phyloP scores from a whole-genome alignment of 768 basidiomycete species.

The Kwoniella mangroviensis region DNA sequence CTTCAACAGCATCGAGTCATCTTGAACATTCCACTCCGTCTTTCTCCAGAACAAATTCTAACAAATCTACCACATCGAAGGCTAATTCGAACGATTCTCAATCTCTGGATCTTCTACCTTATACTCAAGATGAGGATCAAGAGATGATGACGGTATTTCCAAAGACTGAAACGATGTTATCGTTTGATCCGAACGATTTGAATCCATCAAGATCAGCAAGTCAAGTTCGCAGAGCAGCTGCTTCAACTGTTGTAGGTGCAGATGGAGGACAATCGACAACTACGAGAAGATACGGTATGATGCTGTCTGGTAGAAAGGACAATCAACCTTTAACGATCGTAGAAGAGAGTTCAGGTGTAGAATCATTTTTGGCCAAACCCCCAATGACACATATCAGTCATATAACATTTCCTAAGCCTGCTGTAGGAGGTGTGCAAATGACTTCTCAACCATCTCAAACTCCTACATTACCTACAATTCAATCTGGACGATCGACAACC shows the following conservation, averaged over 20 bases:
- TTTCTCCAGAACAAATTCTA: conserved; percentile 37
- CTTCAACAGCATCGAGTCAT: conserved; percentile 13
- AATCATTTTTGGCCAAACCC: conserved; percentile 11
- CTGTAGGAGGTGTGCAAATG: conserved; percentile 34
- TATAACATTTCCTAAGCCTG: conserved; percentile 50
- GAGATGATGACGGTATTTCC: conserved; percentile 7
- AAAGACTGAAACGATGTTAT: conserved; percentile 36
- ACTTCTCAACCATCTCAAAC: conserved; percentile 4
- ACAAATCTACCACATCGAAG: conserved; percentile 15
- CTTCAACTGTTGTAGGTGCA: conserved; percentile 11
- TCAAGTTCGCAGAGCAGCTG: conserved; percentile 44
- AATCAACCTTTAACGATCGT: conserved; percentile 22
- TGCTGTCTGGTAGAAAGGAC: neutral
- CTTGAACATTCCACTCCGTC: conserved; percentile 30
- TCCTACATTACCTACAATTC: conserved; percentile 16
- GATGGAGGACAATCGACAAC: neutral
- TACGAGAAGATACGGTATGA: conserved; percentile 26
- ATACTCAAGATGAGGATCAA: conserved; percentile 6
- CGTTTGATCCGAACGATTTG: conserved; percentile 54
- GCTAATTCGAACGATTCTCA: neutral
- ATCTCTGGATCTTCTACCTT: conserved; percentile 3
- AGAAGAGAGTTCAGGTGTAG: conserved; percentile 23
- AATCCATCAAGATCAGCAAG: conserved; percentile 55
- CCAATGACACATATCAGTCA: conserved; percentile 46
- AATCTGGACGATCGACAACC: conserved; percentile 21